Evolutionary conservation across 345 rosid species (phyloP).

Genomic region (Brassica napus): DNA sequence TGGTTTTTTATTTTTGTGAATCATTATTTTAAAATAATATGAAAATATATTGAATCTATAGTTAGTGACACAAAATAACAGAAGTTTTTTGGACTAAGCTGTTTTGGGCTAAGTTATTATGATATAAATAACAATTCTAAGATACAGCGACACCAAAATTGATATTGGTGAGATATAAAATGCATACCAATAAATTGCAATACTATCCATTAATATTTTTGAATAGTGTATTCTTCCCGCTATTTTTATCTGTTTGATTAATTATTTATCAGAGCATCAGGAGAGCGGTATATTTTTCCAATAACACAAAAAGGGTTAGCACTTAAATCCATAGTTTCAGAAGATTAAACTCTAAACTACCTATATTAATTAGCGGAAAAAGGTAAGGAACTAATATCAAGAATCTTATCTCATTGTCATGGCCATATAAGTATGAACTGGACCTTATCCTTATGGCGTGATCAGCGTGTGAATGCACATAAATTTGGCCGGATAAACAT

Average conservation of each 20-base stretch:
- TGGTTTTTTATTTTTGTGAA: too few species aligned
- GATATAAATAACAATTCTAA: neutral
- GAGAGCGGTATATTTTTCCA: neutral
- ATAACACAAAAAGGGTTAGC: neutral
- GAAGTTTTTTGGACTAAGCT: neutral
- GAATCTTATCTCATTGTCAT: slow-evolving; percentile 17
- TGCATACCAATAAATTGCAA: neutral
- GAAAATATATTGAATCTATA: neutral
- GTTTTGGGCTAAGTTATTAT: neutral
- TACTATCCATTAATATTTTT: neutral
- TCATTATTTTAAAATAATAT: too few species aligned
- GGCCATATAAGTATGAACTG: neutral
- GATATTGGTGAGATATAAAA: neutral
- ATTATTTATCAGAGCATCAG: neutral
- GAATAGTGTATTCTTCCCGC: neutral
- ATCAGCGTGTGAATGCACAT: slow-evolving; percentile 23
- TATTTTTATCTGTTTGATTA: neutral
- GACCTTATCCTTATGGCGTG: slow-evolving; percentile 18
- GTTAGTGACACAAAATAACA: neutral
- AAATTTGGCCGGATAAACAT: slow-evolving; percentile 18
- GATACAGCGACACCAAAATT: neutral
- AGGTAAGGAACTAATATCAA: neutral
- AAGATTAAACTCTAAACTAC: neutral
- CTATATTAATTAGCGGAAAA: neutral
- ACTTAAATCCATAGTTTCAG: neutral